Conservation (phyloP, 768 basidiomycete species). For the Candolleomyces efflorescens region DNA sequence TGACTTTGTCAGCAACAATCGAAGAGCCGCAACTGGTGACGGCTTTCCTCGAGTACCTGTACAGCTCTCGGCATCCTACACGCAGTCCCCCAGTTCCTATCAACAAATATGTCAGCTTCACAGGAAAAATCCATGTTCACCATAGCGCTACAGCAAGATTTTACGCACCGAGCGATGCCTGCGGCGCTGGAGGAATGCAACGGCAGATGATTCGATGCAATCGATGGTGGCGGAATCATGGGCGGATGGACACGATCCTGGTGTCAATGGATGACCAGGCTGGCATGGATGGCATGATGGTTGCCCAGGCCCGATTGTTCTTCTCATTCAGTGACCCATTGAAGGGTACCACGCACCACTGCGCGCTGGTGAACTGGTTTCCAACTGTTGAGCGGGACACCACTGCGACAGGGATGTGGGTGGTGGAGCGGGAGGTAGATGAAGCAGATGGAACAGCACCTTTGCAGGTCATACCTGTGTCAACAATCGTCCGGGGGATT, state of each 20-base stretch:
- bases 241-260: constrained; percentile 24
- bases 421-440: constrained; percentile 17
- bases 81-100: constrained; percentile 1
- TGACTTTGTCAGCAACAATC: too few species aligned
- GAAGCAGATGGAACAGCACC: background rate
- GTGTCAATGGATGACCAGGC: constrained; percentile 17
- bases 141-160: constrained; percentile 23
- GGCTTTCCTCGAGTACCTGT: constrained; percentile 16
- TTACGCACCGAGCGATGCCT: constrained; percentile 26
- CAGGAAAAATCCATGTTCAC: constrained; percentile 16
- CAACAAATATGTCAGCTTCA: constrained; percentile 11
- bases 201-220: constrained; percentile 22
- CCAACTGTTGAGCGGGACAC: constrained; percentile 14
- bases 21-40: too few species aligned
- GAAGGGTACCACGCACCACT: constrained; percentile 5
- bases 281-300: constrained; percentile 17
- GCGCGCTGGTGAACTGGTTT: constrained; percentile 28
- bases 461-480: constrained; percentile 16
- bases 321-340: constrained; percentile 8
- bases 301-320: background rate
- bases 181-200: constrained; percentile 24
- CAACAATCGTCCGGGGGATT: background rate
- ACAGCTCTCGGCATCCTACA: constrained; percentile 6
- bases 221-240: constrained; percentile 19
- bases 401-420: constrained; percentile 31